phyloP scores from a whole-genome alignment of 78 protist genomes.

The Polysphondylium violaceum region DNA sequence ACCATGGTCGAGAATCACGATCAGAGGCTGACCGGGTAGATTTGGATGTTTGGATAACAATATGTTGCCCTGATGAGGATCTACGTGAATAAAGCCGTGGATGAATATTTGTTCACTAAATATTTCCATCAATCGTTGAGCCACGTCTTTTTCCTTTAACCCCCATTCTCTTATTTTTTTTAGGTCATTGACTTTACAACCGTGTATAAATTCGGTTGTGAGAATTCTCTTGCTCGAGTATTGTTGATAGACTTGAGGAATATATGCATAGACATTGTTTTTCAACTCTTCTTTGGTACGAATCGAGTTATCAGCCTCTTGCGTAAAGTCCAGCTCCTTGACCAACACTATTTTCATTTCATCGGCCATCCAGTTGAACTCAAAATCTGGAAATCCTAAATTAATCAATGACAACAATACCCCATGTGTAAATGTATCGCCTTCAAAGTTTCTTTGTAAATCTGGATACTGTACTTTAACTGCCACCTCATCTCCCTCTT shows the following conservation, averaged over 20 bases:
- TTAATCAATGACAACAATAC: background rate
- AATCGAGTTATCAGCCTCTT: slow-evolving; percentile 73
- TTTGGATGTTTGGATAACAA: slow-evolving; percentile 55
- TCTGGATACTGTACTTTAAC: slow-evolving; percentile 27
- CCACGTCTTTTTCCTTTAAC: background rate
- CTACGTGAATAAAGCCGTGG: slow-evolving; percentile 83
- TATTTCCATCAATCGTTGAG: background rate
- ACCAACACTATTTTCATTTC: slow-evolving; percentile 47
- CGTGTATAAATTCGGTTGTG: slow-evolving; percentile 82
- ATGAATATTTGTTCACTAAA: slow-evolving; percentile 66
- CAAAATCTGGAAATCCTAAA: slow-evolving; percentile 28
- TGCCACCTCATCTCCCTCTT: slow-evolving; percentile 12
- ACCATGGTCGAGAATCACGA: slow-evolving; percentile 80
- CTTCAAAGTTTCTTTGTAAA: slow-evolving; percentile 19
- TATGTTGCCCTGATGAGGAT: slow-evolving; percentile 73
- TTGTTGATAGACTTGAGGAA: slow-evolving; percentile 43
- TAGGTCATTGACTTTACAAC: slow-evolving; percentile 40
- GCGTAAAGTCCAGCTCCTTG: slow-evolving; percentile 61
- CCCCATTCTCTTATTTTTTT: slow-evolving; percentile 38
- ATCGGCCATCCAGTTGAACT: slow-evolving; percentile 78
- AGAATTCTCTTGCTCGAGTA: slow-evolving; percentile 18
- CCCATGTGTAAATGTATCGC: slow-evolving; percentile 13
- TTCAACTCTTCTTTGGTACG: slow-evolving; percentile 16
- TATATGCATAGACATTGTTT: background rate
- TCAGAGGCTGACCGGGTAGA: background rate